Base-by-base conservation (phyloP, 148 eudicot species). In the Rhododendron henanense region DNA sequence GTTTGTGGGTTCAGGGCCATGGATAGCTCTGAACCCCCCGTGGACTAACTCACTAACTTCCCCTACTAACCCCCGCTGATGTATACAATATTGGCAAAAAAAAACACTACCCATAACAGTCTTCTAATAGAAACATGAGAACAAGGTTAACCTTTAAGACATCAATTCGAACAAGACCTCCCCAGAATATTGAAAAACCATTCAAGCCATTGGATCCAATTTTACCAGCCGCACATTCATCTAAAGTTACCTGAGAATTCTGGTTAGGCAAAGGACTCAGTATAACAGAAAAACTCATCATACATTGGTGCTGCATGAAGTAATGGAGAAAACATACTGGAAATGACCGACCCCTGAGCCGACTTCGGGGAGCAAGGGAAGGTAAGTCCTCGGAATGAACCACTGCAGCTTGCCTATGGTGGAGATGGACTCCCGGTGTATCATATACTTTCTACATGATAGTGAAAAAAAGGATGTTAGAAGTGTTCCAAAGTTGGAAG, bases 401-500 rank as follows among this genome's bases (percentile, higher is more conserved):
- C 51, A 96, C 98, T 44, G 99, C 98, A 89, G 98, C 98, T 91
- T 94, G 98, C 91, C 99, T 92, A 83, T 96, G 99, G 89, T 96
- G 99, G 79, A 96, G 98, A 93, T 96, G 99, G 73, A 96, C 97
- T 88, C 99, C 99, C 75, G 99, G 99, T 31, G 99, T 96, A 87
- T 96, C 99, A 67, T 89, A 95, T 77, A 96, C 63, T 92, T 96
- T 96, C 99, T 96, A 91, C 85, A 87, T 23, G 53, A 87, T 82
- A 37, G 57, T 77, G 84, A 53, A 85, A 71, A 47, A 35, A 23
- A 81, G 79, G 45, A 13, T 63, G 78, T 44, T 50, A 81, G 59
- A 84, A 18, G 19, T 15, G 8, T 28, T 63, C 2, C 10, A 6
- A 47, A 47, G 45, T 65, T 45, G 6, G 53, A 65, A 45, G 73